Percentiles rank a stretch among this genome's conserved stretches.
Conservation (phyloP, 257 asterid genomes). For the Fraxinus pennsylvanica region DNA sequence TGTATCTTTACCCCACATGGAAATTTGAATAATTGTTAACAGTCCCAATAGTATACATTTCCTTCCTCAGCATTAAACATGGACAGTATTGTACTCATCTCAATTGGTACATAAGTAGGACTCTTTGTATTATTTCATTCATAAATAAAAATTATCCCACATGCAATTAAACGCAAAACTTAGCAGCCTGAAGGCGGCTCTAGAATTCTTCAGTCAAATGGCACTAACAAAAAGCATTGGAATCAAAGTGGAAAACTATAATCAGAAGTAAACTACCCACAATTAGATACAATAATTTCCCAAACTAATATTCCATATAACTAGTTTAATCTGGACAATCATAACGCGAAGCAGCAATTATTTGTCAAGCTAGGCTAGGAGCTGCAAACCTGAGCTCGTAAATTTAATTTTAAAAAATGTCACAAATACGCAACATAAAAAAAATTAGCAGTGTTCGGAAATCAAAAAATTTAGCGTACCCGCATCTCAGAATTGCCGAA, state of each 20-base stretch:
- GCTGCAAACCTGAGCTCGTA: background rate
- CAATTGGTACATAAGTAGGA: background rate
- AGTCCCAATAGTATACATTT: background rate
- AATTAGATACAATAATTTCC: background rate
- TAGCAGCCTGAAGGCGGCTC: conserved; percentile 12
- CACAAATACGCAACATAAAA: background rate
- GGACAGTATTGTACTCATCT: background rate
- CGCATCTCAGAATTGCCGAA: conserved; percentile 98
- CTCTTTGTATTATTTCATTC: background rate
- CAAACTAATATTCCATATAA: background rate
- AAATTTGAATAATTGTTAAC: background rate
- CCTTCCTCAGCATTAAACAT: background rate
- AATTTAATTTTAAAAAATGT: background rate
- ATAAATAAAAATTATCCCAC: background rate
- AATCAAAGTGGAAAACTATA: background rate
- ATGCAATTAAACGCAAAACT: conserved; percentile 6
- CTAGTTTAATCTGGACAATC: background rate
- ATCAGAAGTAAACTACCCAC: background rate
- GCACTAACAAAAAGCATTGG: conserved; percentile 1
- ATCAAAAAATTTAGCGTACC: conserved; percentile 36
- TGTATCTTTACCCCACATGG: background rate
- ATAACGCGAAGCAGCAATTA: background rate
- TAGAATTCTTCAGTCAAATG: background rate
- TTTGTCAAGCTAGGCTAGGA: background rate
- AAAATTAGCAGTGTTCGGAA: background rate